phyloP scores from a whole-genome alignment of 495 filamentous ascomycete genomes.

The Aspergillus baeticus region DNA sequence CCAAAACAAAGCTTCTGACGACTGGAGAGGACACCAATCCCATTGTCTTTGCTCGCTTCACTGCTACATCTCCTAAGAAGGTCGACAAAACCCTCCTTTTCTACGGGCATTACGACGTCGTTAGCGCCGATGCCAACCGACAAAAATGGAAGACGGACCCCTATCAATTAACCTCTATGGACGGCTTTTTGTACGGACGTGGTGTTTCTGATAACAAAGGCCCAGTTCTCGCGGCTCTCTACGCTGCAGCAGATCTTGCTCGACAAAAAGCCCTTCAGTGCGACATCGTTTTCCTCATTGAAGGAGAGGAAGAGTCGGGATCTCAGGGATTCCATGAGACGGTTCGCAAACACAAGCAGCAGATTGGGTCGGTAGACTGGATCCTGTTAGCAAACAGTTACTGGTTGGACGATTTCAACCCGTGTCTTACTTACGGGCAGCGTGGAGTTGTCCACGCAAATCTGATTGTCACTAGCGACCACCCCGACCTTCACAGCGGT shows the following conservation, averaged over 20 bases:
- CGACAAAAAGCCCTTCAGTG: slow-evolving; percentile 74
- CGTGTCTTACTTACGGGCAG: slow-evolving; percentile 91
- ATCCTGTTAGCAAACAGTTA: slow-evolving; percentile 95
- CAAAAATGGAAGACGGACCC: slow-evolving; percentile 82
- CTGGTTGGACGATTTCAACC: slow-evolving; percentile 94
- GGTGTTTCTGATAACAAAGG: slow-evolving; percentile 98
- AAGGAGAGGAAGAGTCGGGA: slow-evolving; percentile 95
- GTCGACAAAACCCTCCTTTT: slow-evolving; percentile 86
- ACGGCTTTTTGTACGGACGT: slow-evolving; percentile 95
- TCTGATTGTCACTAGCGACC: slow-evolving; percentile 76
- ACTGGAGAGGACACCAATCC: slow-evolving; percentile 78
- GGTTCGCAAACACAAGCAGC: slow-evolving; percentile 71
- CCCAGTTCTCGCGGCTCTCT: slow-evolving; percentile 87
- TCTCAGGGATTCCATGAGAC: slow-evolving; percentile 84
- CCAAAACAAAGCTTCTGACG: slow-evolving; percentile 78
- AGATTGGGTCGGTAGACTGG: slow-evolving; percentile 89
- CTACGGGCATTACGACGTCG: slow-evolving; percentile 99
- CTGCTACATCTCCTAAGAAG: slow-evolving; percentile 54
- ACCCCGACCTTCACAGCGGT: slow-evolving; percentile 90
- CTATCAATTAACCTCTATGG: slow-evolving; percentile 77
- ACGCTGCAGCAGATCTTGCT: slow-evolving; percentile 84
- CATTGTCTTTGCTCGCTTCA: slow-evolving; percentile 84
- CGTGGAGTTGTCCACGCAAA: slow-evolving; percentile 95
- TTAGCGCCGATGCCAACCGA: slow-evolving; percentile 78
- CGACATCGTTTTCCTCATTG: slow-evolving; percentile 90